phyloP scores from a whole-genome alignment of 1,284 basidiomycete genomes.

The Leucoagaricus sp. region DNA sequence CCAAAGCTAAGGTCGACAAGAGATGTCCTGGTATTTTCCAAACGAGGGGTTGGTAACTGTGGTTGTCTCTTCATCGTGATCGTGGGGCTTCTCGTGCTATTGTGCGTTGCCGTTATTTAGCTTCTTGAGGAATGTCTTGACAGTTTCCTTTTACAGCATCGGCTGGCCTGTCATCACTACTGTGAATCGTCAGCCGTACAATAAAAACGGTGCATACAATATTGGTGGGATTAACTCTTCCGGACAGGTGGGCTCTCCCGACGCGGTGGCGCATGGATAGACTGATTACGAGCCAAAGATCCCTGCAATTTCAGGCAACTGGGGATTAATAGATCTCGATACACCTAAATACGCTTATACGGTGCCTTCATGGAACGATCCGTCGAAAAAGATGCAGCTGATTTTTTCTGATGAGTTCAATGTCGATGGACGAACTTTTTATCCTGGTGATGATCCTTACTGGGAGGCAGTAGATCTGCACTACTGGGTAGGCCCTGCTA shows the following conservation, averaged over 20 bases:
- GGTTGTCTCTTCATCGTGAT: conserved; percentile 61
- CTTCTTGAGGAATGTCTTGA: background rate
- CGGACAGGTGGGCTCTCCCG: conserved; percentile 31
- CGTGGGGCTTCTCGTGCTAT: conserved; percentile 48
- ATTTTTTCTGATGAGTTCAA: conserved; percentile 83
- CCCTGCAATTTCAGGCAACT: conserved; percentile 49
- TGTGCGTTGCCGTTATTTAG: conserved; percentile 38
- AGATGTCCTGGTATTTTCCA: conserved; percentile 52
- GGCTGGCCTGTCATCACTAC: conserved; percentile 55
- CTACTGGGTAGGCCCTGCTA: conserved; percentile 54
- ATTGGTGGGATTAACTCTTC: conserved; percentile 70
- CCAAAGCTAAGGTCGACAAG: conserved; percentile 22
- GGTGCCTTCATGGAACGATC: conserved; percentile 50
- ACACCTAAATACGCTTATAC: conserved; percentile 58
- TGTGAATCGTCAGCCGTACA: conserved; percentile 41
- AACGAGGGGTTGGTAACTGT: conserved; percentile 59
- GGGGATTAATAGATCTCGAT: conserved; percentile 63
- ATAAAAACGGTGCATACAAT: conserved; percentile 55
- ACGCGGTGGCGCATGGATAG: background rate
- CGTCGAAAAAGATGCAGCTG: conserved; percentile 40
- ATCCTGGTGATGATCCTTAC: conserved; percentile 59
- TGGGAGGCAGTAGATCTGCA: conserved; percentile 76
- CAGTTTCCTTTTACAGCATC: conserved; percentile 33
- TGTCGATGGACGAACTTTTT: conserved; percentile 68
- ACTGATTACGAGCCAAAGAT: conserved; percentile 36